phyloP scores from a whole-genome alignment of 306 rosid species.

The Cicer pinnatifidum region DNA sequence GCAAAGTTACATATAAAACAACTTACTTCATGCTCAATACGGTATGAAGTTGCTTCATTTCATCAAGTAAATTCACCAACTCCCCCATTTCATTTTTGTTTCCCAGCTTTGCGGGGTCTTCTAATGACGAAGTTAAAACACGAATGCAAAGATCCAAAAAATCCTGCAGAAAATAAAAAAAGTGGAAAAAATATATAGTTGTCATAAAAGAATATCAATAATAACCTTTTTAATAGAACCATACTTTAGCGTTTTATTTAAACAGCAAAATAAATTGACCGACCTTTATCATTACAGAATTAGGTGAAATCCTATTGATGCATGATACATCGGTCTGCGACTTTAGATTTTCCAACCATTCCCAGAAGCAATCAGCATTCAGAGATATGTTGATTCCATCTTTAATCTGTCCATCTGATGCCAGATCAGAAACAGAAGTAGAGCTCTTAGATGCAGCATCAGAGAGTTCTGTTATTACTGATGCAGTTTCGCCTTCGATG shows the following conservation, averaged over 20 bases:
- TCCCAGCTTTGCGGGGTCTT: neutral
- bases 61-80: conserved; percentile 35
- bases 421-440: neutral
- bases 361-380: conserved; percentile 38
- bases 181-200: neutral
- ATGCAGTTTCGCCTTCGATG: neutral
- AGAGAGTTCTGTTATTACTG: conserved; percentile 22
- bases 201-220: neutral
- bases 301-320: neutral
- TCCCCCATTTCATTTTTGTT: conserved; percentile 10
- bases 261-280: neutral
- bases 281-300: conserved; percentile 45
- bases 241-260: neutral
- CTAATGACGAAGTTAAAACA: conserved; percentile 2
- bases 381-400: neutral
- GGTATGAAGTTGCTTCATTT: conserved; percentile 42
- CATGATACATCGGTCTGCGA: neutral
- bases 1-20: neutral
- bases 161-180: conserved; percentile 8
- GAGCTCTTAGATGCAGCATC: neutral
- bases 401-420: neutral
- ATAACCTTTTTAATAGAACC: neutral
- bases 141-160: conserved; percentile 2
- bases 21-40: conserved; percentile 47
- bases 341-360: conserved; percentile 18